phyloP scores from a whole-genome alignment of 179 eudicot species.

The Sideroxylon spinosum region DNA sequence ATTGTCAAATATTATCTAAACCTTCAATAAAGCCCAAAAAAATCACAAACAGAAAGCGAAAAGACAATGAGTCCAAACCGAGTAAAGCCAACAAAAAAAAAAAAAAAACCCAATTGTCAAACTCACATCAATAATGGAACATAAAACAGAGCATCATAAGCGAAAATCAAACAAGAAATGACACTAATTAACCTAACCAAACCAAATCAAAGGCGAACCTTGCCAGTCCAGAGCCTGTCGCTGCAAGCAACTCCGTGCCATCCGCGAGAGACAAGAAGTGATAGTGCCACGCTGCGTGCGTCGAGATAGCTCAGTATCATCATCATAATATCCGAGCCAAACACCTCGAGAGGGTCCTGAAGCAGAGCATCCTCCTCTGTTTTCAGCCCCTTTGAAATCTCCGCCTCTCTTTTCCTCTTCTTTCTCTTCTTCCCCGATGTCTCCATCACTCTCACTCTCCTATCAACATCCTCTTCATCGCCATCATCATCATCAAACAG shows the following conservation, averaged over 20 bases:
- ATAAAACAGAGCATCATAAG: background rate
- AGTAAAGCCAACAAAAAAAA: no score
- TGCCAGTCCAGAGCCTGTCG: constrained; percentile 55
- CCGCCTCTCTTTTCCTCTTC: background rate
- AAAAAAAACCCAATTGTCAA: background rate
- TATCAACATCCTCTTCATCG: background rate
- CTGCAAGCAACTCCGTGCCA: constrained; percentile 63
- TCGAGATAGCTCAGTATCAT: constrained; percentile 41
- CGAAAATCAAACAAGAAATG: background rate
- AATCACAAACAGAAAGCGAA: background rate
- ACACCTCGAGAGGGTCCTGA: constrained; percentile 44
- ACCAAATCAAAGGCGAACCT: constrained; percentile 29
- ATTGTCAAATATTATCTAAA: background rate
- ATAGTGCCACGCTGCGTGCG: constrained; percentile 65
- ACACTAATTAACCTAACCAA: background rate
- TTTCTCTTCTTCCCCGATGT: background rate
- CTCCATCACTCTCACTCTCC: background rate
- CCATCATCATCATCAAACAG: background rate
- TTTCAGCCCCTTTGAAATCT: background rate
- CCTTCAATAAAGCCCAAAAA: background rate
- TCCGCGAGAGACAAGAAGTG: constrained; percentile 50
- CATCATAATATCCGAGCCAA: constrained; percentile 53
- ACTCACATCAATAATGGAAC: background rate
- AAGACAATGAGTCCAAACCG: background rate
- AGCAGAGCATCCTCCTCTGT: background rate